These are phyloP conservation scores for Brassica carinata DNA, from an alignment of 345 rosid genomes.

Conservation along the genomic window DNA sequence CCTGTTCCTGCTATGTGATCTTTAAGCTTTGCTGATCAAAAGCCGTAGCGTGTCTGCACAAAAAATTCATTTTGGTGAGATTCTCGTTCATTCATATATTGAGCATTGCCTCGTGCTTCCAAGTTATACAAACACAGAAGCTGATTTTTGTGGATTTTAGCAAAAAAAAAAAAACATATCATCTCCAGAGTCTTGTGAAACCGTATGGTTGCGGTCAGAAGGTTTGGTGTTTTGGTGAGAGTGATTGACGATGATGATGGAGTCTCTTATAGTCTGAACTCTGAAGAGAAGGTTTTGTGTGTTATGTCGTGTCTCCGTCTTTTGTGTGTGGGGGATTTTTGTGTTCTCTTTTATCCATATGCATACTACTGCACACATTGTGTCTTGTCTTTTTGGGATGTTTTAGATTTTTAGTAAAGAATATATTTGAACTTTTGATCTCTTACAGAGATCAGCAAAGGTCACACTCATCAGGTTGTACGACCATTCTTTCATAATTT, in stretches of 20 bases:
- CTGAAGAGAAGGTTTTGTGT: slow-evolving; percentile 7
- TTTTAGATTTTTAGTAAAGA: slow-evolving; percentile 7
- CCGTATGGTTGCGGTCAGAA: slow-evolving; percentile 34
- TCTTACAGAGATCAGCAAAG: slow-evolving; percentile 34
- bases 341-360: slow-evolving; percentile 11
- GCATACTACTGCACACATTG: background rate
- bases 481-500: slow-evolving; percentile 38
- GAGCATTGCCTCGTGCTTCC: slow-evolving; percentile 18
- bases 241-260: slow-evolving; percentile 1
- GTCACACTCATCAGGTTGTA: slow-evolving; percentile 28
- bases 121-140: slow-evolving; percentile 27
- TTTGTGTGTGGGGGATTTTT: slow-evolving; percentile 16
- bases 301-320: slow-evolving; percentile 18
- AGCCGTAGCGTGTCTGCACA: slow-evolving; percentile 2
- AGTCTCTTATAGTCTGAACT: background rate
- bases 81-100: slow-evolving; percentile 16
- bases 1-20: slow-evolving; percentile 18
- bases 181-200: background rate
- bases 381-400: slow-evolving; percentile 14
- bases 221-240: slow-evolving; percentile 15
- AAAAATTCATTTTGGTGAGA: slow-evolving; percentile 33
- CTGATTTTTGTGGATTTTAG: slow-evolving; percentile 27
- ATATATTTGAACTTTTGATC: slow-evolving; percentile 33
- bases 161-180: background rate
- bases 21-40: slow-evolving; percentile 9